Evolutionary conservation across 2,329 filamentous ascomycete genomes (phyloP), one percentile per base, ranked within the genome.

Genomic region (Colletotrichum tropicicola): DNA sequence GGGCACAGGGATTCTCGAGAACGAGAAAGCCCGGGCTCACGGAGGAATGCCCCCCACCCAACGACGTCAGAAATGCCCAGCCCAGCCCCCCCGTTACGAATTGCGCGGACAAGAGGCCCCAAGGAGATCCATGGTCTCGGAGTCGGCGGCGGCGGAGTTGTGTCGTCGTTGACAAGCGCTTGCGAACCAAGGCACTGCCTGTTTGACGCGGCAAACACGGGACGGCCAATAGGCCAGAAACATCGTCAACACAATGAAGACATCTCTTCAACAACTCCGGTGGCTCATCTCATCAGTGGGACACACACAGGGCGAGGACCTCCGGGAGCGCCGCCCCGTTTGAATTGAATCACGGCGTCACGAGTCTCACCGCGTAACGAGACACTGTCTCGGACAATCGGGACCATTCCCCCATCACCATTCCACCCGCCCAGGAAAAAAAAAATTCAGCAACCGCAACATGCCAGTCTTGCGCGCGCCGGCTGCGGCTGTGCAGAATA

Each of bases 31-130:
- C 30, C 13, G 30, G 13, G 30, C 30, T 32, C 5, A 12, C 4
- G 30, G 12, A 35, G 32, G 32, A 35, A 35, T 13, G n/a, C 30
- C 55, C 43, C 49, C 49, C 59, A 54, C 56, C 21, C 37, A 49
- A 55, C 56, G 57, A 65, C 61, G 61, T 65, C 61, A 65, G 56
- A 54, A n/a, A n/a, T n/a, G n/a, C n/a, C n/a, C n/a, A n/a, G n/a
- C n/a, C n/a, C n/a, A n/a, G n/a, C n/a, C n/a, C n/a, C n/a, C n/a
- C n/a, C n/a, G n/a, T n/a, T n/a, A n/a, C n/a, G n/a, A n/a, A n/a
- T n/a, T n/a, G n/a, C n/a, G n/a, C n/a, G n/a, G n/a, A n/a, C n/a
- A n/a, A n/a, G n/a, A n/a, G n/a, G n/a, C n/a, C n/a, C n/a, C n/a
- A n/a, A n/a, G n/a, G n/a, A n/a, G n/a, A n/a, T n/a, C n/a, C n/a